Conservation (phyloP, 768 basidiomycete genomes). For the Cystofilobasidium ferigula region DNA sequence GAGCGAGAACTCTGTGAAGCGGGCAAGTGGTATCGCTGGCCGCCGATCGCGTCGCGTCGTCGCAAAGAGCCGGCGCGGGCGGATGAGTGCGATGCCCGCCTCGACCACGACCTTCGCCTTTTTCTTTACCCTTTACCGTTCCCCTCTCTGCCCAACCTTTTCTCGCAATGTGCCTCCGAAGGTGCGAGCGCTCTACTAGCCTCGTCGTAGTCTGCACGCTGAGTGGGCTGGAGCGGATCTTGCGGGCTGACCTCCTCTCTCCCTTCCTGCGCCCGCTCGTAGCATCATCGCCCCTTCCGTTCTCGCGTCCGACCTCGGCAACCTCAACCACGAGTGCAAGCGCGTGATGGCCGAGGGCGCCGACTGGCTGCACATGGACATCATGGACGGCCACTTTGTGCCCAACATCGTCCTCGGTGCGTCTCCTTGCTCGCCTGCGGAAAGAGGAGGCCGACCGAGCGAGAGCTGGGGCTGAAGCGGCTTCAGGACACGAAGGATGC, state of each 20-base stretch:
- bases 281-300: constrained; percentile 89
- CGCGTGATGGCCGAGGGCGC: constrained; percentile 90
- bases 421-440: constrained; percentile 29
- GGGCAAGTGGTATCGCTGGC: too few species aligned
- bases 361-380: constrained; percentile 98
- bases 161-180: neutral
- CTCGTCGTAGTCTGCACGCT: neutral
- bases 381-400: constrained; percentile 64
- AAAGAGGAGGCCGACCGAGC: too few species aligned
- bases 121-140: neutral
- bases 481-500: too few species aligned
- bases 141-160: neutral
- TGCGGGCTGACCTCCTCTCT: neutral
- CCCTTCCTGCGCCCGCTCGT: neutral
- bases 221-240: neutral
- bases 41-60: too few species aligned
- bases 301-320: constrained; percentile 91
- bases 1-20: too few species aligned
- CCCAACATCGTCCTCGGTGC: constrained; percentile 96
- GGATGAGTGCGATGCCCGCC: too few species aligned
- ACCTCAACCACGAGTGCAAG: constrained; percentile 87
- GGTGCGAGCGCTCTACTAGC: too few species aligned
- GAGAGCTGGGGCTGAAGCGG: too few species aligned
- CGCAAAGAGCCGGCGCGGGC: too few species aligned
- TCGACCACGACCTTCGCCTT: neutral